Evolutionary conservation across 192 early-diverging fungal species (phyloP).

Genomic region (Glomus cerebriforme): DNA sequence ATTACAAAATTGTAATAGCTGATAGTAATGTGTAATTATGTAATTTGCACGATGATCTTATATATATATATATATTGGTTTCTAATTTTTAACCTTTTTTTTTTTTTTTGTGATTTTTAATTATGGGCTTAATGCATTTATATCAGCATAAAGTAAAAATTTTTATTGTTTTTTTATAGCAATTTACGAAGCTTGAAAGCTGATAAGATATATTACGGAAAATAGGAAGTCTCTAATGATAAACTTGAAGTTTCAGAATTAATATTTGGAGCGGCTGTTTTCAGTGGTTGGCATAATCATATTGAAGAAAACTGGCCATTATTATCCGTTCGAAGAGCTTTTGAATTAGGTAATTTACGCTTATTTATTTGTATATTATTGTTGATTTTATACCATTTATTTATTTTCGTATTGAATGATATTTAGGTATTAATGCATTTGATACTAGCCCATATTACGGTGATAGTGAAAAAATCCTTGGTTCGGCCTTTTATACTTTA

Average conservation of each 20-base stretch:
- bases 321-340: conserved; percentile 49
- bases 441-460: conserved; percentile 79
- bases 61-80: too few relatives aligned
- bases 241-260: conserved; percentile 47
- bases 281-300: conserved; percentile 52
- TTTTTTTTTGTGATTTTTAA: too few relatives aligned
- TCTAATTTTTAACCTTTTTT: too few relatives aligned
- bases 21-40: too few relatives aligned
- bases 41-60: too few relatives aligned
- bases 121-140: too few relatives aligned
- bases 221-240: conserved; percentile 34
- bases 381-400: neutral
- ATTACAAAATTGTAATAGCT: neutral
- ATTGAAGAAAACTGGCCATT: conserved; percentile 50
- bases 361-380: neutral
- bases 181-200: neutral
- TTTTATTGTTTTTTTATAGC: neutral
- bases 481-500: conserved; percentile 55
- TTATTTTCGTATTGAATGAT: conserved; percentile 4
- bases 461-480: conserved; percentile 66
- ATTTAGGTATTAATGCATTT: conserved; percentile 63
- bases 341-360: conserved; percentile 41
- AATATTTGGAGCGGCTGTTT: conserved; percentile 55
- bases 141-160: neutral
- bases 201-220: neutral